A percentile compares a stretch with the other conserved stretches of the same genome.
Conservation (phyloP, 2,329 filamentous ascomycete species). For the Paracoccidioides brasiliensis region DNA sequence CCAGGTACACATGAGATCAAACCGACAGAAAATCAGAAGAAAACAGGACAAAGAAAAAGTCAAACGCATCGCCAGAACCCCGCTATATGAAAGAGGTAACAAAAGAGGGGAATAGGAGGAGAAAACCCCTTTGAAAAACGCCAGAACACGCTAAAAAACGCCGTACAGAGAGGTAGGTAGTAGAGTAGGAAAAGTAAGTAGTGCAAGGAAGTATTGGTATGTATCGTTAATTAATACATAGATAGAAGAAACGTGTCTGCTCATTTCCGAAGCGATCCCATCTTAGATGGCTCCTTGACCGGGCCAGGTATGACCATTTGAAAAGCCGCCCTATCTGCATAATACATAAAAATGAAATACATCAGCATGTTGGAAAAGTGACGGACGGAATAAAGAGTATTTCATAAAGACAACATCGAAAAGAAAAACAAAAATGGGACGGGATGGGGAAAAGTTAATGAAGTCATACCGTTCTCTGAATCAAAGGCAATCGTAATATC, state of each 20-base stretch:
- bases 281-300: slow-evolving; percentile 26
- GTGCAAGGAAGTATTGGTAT: background rate
- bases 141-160: background rate
- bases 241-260: background rate
- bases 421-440: too few species aligned
- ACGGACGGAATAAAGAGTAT: too few species aligned
- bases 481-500: slow-evolving; percentile 82
- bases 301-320: slow-evolving; percentile 27
- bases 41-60: background rate
- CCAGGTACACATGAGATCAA: background rate
- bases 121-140: background rate
- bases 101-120: too few species aligned
- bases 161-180: background rate
- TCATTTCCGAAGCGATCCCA: slow-evolving; percentile 29
- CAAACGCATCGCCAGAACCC: background rate
- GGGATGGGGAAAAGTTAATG: too few species aligned
- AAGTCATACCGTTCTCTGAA: slow-evolving; percentile 53
- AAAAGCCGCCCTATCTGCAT: slow-evolving; percentile 26
- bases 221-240: background rate
- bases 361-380: background rate
- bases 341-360: slow-evolving; percentile 1
- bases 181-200: background rate
- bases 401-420: too few species aligned
- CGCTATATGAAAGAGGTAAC: background rate
- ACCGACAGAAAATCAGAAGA: background rate